Percentiles rank a stretch among this genome's conserved stretches.
Evolutionary conservation across 1,284 basidiomycete genomes (phyloP).

Genomic region (Cutaneotrichosporon cutaneum): DNA sequence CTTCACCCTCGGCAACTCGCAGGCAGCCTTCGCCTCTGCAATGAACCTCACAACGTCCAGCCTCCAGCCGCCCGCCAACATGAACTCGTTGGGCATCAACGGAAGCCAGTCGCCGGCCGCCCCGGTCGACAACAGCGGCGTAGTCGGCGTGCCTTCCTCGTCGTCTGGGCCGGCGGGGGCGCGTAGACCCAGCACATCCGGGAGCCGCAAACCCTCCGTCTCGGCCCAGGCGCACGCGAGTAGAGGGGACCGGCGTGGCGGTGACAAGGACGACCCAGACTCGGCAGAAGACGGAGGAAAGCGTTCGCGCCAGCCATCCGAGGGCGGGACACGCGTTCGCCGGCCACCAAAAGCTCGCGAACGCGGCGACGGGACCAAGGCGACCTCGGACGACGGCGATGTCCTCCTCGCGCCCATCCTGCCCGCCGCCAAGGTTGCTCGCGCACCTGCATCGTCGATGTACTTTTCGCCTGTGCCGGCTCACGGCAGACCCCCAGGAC

Average conservation of each 20-base stretch:
- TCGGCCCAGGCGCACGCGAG: conserved; percentile 2
- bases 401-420: conserved; percentile 23
- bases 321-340: conserved; percentile 8
- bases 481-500: conserved; percentile 70
- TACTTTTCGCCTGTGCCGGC: conserved; percentile 83
- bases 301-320: conserved; percentile 13
- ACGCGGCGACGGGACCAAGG: conserved; percentile 16
- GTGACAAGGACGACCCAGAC: conserved; percentile 20
- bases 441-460: conserved; percentile 58
- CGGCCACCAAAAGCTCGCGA: conserved; percentile 24
- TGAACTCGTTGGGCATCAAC: not conserved
- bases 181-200: conserved; percentile 15
- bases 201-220: conserved; percentile 11
- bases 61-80: conserved; percentile 6
- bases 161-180: not conserved
- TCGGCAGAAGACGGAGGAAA: conserved; percentile 13
- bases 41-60: conserved; percentile 21
- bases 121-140: not conserved
- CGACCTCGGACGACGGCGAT: conserved; percentile 11
- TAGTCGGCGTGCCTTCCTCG: not conserved
- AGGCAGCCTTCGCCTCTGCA: conserved; percentile 14
- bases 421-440: conserved; percentile 26
- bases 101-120: conserved; percentile 5
- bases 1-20: conserved; percentile 18
- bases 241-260: not conserved